These are phyloP conservation scores for Metarhizium anisopliae DNA, from an alignment of 2,329 filamentous ascomycete species.

Conservation along the genomic window DNA sequence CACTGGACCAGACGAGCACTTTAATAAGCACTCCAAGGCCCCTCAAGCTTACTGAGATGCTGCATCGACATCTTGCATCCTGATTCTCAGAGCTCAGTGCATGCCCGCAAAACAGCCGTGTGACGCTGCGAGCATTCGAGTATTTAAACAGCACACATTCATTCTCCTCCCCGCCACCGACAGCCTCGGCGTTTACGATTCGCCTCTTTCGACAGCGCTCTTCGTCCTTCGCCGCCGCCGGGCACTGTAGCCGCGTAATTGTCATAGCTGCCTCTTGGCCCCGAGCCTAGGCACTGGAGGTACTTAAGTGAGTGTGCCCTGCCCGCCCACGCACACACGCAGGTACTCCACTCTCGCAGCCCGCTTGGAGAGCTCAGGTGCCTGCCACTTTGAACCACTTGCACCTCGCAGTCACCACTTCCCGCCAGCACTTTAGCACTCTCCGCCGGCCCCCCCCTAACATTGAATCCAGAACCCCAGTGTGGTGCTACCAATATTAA, in stretches of 20 bases:
- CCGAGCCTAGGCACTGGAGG: no score
- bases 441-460: no score
- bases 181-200: not conserved
- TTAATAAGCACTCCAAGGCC: not conserved
- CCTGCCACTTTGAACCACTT: no score
- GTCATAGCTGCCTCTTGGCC: not conserved
- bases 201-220: not conserved
- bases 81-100: not conserved
- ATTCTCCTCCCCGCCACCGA: not conserved
- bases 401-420: no score
- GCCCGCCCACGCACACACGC: not conserved
- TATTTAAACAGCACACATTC: no score
- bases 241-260: not conserved
- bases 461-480: no score
- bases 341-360: not conserved
- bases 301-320: no score
- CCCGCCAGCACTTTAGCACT: no score
- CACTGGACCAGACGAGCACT: not conserved
- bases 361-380: not conserved
- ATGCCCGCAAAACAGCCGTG: no score
- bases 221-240: not conserved
- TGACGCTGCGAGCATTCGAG: no score
- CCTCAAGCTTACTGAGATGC: not conserved
- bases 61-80: not conserved
- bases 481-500: no score